Conservation (phyloP, 2,329 filamentous ascomycete species). For the Lachnellula cervina region DNA sequence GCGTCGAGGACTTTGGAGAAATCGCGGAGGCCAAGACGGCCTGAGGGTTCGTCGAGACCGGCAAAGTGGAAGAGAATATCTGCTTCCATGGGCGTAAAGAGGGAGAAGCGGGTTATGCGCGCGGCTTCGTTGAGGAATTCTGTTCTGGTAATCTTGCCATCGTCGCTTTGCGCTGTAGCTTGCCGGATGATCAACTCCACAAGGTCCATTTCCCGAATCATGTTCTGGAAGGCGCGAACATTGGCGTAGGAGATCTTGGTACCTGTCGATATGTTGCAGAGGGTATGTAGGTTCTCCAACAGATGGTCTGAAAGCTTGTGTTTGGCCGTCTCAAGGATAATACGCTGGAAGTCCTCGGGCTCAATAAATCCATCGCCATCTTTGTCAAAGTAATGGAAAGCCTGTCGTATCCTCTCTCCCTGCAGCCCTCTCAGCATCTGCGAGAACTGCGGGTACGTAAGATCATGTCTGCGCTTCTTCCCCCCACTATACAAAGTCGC, state of each 20-base stretch:
- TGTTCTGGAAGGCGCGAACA: conserved; percentile 95
- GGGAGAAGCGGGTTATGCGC: conserved; percentile 84
- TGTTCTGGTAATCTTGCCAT: conserved; percentile 88
- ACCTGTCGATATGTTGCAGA: conserved; percentile 89
- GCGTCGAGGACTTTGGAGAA: conserved; percentile 95
- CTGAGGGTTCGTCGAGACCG: conserved; percentile 82
- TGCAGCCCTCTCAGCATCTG: conserved; percentile 97
- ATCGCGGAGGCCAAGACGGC: conserved; percentile 73
- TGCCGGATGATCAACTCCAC: conserved; percentile 90
- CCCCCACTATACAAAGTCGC: conserved; percentile 88
- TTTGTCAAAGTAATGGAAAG: conserved; percentile 87
- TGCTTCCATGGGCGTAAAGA: conserved; percentile 97
- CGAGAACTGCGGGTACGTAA: conserved; percentile 95
- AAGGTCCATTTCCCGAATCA: conserved; percentile 96
- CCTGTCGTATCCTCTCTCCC: conserved; percentile 91
- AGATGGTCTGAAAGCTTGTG: conserved; percentile 98
- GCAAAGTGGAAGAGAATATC: conserved; percentile 99
- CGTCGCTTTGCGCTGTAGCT: conserved; percentile 73
- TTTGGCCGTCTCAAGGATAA: conserved; percentile 85
- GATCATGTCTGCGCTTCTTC: conserved; percentile 79
- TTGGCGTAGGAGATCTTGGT: conserved; percentile 98
- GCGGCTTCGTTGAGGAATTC: conserved; percentile 95
- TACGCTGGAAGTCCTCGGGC: conserved; percentile 92
- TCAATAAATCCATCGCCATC: conserved; percentile 93
- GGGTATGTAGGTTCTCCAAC: conserved; percentile 80